Percentiles rank a stretch among this genome's conserved stretches.
These are phyloP conservation scores for Tricholoma bakamatsutake DNA, from an alignment of 768 basidiomycete genomes.

Conservation along the genomic window DNA sequence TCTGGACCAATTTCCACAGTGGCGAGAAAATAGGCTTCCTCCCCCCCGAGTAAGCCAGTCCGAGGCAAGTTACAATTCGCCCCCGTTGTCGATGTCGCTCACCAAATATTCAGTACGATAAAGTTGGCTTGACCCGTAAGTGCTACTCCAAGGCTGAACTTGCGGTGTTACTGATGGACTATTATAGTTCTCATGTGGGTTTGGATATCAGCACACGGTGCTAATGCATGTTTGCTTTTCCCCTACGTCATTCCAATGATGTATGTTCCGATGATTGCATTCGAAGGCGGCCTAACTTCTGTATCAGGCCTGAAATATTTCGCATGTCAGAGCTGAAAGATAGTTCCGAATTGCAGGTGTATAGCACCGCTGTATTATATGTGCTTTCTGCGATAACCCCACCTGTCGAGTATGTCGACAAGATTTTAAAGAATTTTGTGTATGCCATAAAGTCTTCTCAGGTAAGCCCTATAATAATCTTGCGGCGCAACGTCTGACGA, in stretches of 20 bases:
- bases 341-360: slow-evolving; percentile 72
- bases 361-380: slow-evolving; percentile 75
- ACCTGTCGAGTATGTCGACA: slow-evolving; percentile 56
- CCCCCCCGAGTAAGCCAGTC: slow-evolving; percentile 87
- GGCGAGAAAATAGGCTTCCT: slow-evolving; percentile 72
- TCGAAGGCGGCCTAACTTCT: neutral
- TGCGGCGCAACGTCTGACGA: neutral
- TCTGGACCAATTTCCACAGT: slow-evolving; percentile 51
- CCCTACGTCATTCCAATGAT: slow-evolving; percentile 74
- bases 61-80: slow-evolving; percentile 33
- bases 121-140: slow-evolving; percentile 79
- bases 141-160: slow-evolving; percentile 6
- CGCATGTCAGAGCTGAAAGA: slow-evolving; percentile 90
- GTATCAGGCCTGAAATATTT: slow-evolving; percentile 75
- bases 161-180: slow-evolving; percentile 13
- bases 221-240: slow-evolving; percentile 69
- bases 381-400: slow-evolving; percentile 80
- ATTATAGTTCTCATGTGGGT: slow-evolving; percentile 72
- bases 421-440: slow-evolving; percentile 56
- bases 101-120: slow-evolving; percentile 59
- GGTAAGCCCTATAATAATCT: slow-evolving; percentile 33
- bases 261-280: slow-evolving; percentile 38
- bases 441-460: slow-evolving; percentile 72
- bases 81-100: slow-evolving; percentile 7
- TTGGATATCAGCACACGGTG: slow-evolving; percentile 69